Evolutionary conservation across 78 protist genomes (phyloP).

Genomic region (Chrysochromulina tobinii): DNA sequence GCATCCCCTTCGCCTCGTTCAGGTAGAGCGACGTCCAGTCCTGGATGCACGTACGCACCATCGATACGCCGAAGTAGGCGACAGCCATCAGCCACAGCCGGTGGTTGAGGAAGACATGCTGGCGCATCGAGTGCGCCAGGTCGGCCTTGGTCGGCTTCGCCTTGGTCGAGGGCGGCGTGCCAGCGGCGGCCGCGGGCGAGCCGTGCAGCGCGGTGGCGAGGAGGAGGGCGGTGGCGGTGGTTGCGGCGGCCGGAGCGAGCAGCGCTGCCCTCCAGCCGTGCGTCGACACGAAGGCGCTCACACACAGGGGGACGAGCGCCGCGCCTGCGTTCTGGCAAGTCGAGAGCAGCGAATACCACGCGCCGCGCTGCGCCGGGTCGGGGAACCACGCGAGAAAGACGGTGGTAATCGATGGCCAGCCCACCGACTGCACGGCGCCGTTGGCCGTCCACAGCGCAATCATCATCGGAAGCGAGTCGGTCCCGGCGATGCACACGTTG

Average conservation of each 20-base stretch:
- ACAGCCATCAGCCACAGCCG: conserved; percentile 10
- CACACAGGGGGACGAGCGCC: neutral
- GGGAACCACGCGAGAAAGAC: neutral
- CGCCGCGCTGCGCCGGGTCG: neutral
- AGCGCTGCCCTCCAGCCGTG: neutral
- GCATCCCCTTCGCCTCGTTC: neutral
- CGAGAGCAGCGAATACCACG: conserved; percentile 10
- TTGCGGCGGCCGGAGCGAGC: neutral
- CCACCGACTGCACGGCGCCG: neutral
- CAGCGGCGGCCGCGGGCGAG: neutral
- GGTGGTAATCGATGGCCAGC: neutral
- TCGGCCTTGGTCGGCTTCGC: neutral
- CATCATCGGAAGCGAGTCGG: neutral
- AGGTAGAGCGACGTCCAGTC: conserved; percentile 7
- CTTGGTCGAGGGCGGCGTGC: neutral
- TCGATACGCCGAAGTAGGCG: neutral
- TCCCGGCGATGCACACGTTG: neutral
- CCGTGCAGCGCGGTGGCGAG: neutral
- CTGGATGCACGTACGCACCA: neutral
- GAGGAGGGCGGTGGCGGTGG: neutral
- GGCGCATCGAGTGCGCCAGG: neutral
- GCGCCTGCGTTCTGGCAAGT: conserved; percentile 8
- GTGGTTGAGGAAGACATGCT: neutral
- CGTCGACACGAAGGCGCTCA: neutral
- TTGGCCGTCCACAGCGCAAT: neutral